phyloP scores from a whole-genome alignment of 129 eudicot species.

The Centella asiatica region DNA sequence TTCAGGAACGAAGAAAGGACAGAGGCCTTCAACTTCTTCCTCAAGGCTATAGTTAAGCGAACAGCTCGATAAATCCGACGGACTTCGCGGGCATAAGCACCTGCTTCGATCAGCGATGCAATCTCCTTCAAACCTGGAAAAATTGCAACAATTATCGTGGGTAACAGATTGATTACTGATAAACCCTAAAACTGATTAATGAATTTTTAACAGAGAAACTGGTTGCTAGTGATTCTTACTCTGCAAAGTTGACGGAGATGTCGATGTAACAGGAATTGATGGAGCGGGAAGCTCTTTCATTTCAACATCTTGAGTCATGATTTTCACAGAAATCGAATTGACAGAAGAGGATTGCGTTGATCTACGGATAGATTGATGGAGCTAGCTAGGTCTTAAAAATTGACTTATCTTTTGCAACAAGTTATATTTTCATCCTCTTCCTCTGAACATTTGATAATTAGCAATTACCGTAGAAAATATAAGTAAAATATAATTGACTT shows the following conservation, averaged over 20 bases:
- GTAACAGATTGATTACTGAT: too few species aligned
- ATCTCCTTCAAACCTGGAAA: constrained; percentile 72
- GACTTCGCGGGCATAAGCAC: constrained; percentile 71
- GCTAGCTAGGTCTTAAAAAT: too few species aligned
- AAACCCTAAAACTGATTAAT: too few species aligned
- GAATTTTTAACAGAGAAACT: background rate
- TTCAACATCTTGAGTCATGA: constrained; percentile 95
- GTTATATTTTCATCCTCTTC: too few species aligned
- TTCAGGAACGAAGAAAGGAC: constrained; percentile 54
- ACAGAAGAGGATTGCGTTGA: too few species aligned
- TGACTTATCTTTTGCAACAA: too few species aligned
- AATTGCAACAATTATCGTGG: background rate
- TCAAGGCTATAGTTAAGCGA: constrained; percentile 62
- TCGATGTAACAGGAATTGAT: constrained; percentile 41
- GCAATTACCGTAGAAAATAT: too few species aligned
- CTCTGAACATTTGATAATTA: too few species aligned
- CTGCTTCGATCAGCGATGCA: constrained; percentile 60
- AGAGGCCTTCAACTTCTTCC: constrained; percentile 58
- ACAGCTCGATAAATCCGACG: constrained; percentile 71
- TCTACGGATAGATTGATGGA: too few species aligned
- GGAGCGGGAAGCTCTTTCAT: constrained; percentile 71
- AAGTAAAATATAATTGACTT: too few species aligned
- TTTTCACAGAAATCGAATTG: too few species aligned
- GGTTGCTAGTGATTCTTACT: constrained; percentile 28
- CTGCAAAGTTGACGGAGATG: constrained; percentile 46